Base-by-base conservation (phyloP, 2,329 filamentous ascomycete species). In the Dothideomycetes sp. region DNA sequence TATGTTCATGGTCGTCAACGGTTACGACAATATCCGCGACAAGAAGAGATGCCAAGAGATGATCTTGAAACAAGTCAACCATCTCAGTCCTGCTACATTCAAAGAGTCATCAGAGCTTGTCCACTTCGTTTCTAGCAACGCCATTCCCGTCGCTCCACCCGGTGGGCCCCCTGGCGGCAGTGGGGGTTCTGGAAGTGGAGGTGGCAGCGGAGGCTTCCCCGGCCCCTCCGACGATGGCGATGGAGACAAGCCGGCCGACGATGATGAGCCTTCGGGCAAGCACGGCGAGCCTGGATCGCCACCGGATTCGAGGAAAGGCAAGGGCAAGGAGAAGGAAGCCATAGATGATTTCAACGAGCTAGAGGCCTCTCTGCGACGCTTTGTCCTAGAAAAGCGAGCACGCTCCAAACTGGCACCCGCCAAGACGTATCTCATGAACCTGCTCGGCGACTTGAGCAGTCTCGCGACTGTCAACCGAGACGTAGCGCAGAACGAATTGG, bases 1-100 rank as follows among this genome's bases (percentile, higher is more conserved):
- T 57, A 88, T 98, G 46, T 98, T 98, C 60, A 94, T 98, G 61
- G 91, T 98, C 11, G 91, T 98, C 49, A 98, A 98, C 57, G 88
- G 89, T 14, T 98, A 87, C 53, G 91, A 98, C 61, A 82, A 83
- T 45, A 96, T 98, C 52, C 75, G 82, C 47, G 88, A 96, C 61
- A 91, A 95, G 66, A 73, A 85, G 44, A 74, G 89, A 43, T 96
- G 89, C 59, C 77, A 94, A 59, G 86, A 91, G 55, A 84, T 86
- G 76, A 91, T 98, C 36, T 61, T 98, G 43, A 87, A 95, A 52
- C 89, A 96, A 60, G 80, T 98, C 12, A 70, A 75, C 36, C 77
- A 78, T 18, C 70, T 98, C n/a, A 96, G 89, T 55, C 91, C 89
- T 2, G 79, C 81, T 37, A 98, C 91, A 0, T 83, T 80, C 69